Evolutionary conservation across 352 stramenopile genomes (phyloP).

Genomic region (Globisporangium recalcitrans): DNA sequence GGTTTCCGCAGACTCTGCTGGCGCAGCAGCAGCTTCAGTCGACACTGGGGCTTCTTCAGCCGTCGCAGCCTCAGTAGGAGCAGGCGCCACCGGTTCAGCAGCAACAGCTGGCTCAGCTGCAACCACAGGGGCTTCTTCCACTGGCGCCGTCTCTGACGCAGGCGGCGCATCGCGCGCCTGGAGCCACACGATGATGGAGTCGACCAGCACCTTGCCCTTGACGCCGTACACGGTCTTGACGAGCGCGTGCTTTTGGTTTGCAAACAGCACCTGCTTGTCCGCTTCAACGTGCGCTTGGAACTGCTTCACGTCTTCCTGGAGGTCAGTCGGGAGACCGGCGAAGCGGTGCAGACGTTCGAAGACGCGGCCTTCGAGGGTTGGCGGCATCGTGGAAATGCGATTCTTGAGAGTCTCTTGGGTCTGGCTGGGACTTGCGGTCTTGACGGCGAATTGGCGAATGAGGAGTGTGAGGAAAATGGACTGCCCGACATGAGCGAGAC

Average conservation of each 20-base stretch:
- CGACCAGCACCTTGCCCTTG: slow-evolving; percentile 9
- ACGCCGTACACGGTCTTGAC: slow-evolving; percentile 15
- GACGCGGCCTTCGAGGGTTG: slow-evolving; percentile 11
- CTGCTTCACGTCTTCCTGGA: slow-evolving; percentile 8
- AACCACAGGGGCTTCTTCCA: not conserved
- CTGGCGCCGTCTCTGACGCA: not conserved
- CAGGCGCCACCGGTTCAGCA: not conserved
- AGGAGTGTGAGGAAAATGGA: not conserved
- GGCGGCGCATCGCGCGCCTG: slow-evolving; percentile 24
- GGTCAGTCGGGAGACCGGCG: not conserved
- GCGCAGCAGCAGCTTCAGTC: not conserved
- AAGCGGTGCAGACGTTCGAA: slow-evolving; percentile 11
- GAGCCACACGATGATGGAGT: slow-evolving; percentile 8
- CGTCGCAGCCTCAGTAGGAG: not conserved
- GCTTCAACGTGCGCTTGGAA: not conserved
- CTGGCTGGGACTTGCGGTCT: not conserved
- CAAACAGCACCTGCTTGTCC: slow-evolving; percentile 8
- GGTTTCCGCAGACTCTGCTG: no score
- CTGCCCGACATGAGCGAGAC: not conserved
- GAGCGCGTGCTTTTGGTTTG: slow-evolving; percentile 4
- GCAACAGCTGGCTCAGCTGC: not conserved
- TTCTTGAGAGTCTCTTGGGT: not conserved
- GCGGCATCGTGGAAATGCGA: not conserved
- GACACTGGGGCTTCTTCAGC: not conserved
- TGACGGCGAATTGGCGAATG: slow-evolving; percentile 1